Evolutionary conservation across 139 green algal genomes (phyloP), one percentile per base, ranked within the genome.

Genomic region (Coelastrella sp.): DNA sequence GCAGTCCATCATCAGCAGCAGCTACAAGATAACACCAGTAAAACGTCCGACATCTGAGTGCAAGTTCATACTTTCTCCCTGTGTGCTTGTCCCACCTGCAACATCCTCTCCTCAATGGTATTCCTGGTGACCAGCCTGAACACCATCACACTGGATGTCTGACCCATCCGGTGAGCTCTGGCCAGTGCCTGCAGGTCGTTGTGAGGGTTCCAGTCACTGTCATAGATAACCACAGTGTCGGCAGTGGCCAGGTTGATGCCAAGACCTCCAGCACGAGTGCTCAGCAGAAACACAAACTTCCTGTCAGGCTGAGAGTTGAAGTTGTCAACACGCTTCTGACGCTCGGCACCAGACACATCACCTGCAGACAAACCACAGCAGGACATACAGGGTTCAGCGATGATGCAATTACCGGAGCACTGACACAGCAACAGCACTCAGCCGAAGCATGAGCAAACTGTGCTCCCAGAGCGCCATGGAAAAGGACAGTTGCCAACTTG

Each of bases 91-190:
- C 35, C 27, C 69, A 92, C 81, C 90, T 97, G 93, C 91, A 98
- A 92, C 92, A 98, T 98, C 68, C 94, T 92, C 93, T 98, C 95
- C 90, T 98, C 95, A n/a, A 98, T 89, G 0, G 93, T 96, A 8
- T 81, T 81, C 2, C 94, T 89, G 2, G 93, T 95, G 35, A 98
- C 93, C 21, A 98, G 86, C 37, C 92, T 85, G 88, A 96, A 96
- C 19, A 96, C 94, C 94, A 98, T 97, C 62, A 98, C 95, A 38
- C 92, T 87, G 27, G 89, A 87, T 51, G 85, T 48, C 91, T 97
- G 94, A 3, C 94, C 94, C 48, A 96, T 89, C 19, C 94, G 91
- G 85, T 97, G 94, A 1, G 94, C 94, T 3, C 94, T 87, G 25
- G 62, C 78, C 50, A 71, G 66, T 59, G 84, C 91, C 86, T 95